Base-by-base conservation (phyloP, 345 rosid species). In the Microthlaspi erraticum region DNA sequence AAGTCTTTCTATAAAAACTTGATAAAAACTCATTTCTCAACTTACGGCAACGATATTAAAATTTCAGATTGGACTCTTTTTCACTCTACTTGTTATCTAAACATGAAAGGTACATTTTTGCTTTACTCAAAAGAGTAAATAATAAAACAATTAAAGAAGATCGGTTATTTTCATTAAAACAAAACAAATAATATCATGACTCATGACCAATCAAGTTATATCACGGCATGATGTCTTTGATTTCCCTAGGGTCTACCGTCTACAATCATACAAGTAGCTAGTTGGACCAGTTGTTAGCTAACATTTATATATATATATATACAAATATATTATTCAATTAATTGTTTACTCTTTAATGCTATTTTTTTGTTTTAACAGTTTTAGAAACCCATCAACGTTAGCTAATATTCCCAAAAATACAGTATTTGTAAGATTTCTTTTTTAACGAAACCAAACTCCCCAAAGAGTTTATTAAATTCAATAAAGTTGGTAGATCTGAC, bases 401-500 rank as follows among this genome's bases (percentile, higher is more conserved):
- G 60, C 23, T 14, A 54, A n/a, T n/a, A n/a, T n/a, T n/a, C 18
- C 3, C 13, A 51, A 2, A 8, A n/a, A n/a, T n/a, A n/a, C n/a
- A 13, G 26, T 2, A 10, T 52, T 31, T 13, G 41, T 33, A 33
- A 32, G 23, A 55, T 37, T 31, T 52, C n/a, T 31, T 14, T 32
- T 16, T 23, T 20, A n/a, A 44, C 19, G 23, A 54, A 41, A 52
- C 34, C 46, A 13, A 52, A 41, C 19, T n/a, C 32, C 29, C 29
- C 14, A 17, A 52, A 52, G 12, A 68, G 1, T 14, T 3, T 5
- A 36, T 12, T 7, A 19, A 18, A 33, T 62, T 42, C 1, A 33
- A 34, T 33, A 19, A 66, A 60, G 78, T 68, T n/a, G 73, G 73
- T 61, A 67, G 73, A 74, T 67, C 69, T 33, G 73, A 44, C 69